Evolutionary conservation across 345 rosid genomes (phyloP), one percentile per base, ranked within the genome.

Genomic region (Pugionium cornutum): DNA sequence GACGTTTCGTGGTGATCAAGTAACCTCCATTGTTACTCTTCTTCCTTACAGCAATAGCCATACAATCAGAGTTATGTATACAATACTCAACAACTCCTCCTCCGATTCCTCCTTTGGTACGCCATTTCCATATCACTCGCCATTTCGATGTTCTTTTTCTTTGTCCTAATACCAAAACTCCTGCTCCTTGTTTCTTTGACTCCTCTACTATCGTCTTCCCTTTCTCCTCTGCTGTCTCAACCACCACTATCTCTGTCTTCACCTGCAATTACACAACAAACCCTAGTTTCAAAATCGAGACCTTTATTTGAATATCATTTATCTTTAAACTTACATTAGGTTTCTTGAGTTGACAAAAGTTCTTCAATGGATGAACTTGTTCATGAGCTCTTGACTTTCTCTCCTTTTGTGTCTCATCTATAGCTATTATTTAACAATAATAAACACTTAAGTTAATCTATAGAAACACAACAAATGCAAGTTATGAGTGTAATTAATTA

Each of bases 1-100:
- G 99, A 49, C 96, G 90, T 64, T 88, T 94, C 4, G 99, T 94
- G 77, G 96, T 94, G 76, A 94, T 94, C 82, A 94, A 75, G 66
- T 88, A 94, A 30, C 99, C 99, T 18, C 99, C 99, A 43, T 82
- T 90, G 76, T 86, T 85, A 83, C 86, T 83, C 68, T 90, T 94
- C 58, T 95, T 81, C 77, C 97, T 81, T 18, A 94, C 97, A 3
- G 99, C 97, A 54, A 94, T 76, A 3, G 97, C 95, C 99, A 94
- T 90, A 80, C 99, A 94, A 9, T 69, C 80, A 0, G 99, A 86
- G 43, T 94, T 88, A 58, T 94, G 97, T 55, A 94, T 86, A 46
- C 99, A 94, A 58, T 88, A 87, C 49, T 94, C 96, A 39, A 88
- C 99, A 25, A 77, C 78, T 40, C 83, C 84, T 42, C 75, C 75